Base-by-base conservation (phyloP, 345 rosid genomes). In the Syzygium grande region DNA sequence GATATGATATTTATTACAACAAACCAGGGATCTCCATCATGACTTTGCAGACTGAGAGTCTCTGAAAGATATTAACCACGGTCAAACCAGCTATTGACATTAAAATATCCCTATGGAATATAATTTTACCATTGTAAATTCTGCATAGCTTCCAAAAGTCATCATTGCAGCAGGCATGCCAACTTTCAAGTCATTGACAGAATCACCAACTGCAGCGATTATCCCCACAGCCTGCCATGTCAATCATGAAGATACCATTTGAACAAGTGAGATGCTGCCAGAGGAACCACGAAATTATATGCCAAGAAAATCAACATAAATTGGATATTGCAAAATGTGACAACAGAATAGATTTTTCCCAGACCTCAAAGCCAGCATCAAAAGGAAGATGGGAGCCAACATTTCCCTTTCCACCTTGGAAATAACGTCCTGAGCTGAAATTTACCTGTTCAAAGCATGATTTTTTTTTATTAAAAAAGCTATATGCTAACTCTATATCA, bases 331-430 rank as follows among this genome's bases (percentile, higher is more conserved):
- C 87, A 29, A 38, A 38, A 46, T 23, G 51, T 5, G 78, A 25
- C 59, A 73, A 38, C 55, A 52, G 52, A 14, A 25, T 53, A 34
- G 19, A 51, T 77, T 12, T 79, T 52, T 79, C 52, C 61, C 54
- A 51, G 51, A 96, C 99, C 98, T 97, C 99, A 91, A 97, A 97
- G 88, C 99, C 99, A 88, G 98, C 96, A 93, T 96, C 98, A 88
- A 97, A 94, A 14, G 99, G 99, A 90, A 96, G 98, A 89, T 54
- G 94, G 52, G 99, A 93, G 43, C 41, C 87, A 59, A 88, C 41
- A 86, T 90, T 91, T 51, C 86, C 91, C 56, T 65, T 86, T 29
- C 88, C 90, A 30, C 97, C 97, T 55, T 89, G 51, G 87, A 97
- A 97, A 93, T 96, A 97, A 89, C 96, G 94, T 68, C 99, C 99